Conservation (phyloP, 202 grass and related monocot genomes). For the Elaeis oleifera region DNA sequence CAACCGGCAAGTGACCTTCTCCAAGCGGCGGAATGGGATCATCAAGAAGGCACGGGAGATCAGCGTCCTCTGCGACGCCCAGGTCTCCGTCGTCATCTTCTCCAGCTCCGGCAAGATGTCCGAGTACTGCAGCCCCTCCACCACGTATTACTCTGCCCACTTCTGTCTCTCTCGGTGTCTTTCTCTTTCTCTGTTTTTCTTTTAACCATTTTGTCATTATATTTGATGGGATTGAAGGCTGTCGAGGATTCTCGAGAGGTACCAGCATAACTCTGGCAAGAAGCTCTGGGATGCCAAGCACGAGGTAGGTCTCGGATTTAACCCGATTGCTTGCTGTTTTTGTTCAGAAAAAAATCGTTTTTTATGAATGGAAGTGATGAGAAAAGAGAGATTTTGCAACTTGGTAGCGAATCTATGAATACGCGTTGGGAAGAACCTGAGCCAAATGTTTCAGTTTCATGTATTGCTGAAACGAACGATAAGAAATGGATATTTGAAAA, state of each 20-base stretch:
- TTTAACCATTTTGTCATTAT: neutral
- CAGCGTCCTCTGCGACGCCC: constrained; percentile 80
- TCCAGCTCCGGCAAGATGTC: constrained; percentile 89
- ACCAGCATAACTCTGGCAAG: constrained; percentile 69
- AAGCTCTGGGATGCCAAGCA: constrained; percentile 85
- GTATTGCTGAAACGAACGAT: too few species aligned
- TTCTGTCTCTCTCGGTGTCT: neutral
- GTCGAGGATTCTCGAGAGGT: constrained; percentile 79
- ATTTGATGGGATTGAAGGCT: constrained; percentile 31
- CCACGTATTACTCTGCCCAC: constrained; percentile 27
- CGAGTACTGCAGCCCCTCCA: constrained; percentile 69
- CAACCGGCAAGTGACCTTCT: constrained; percentile 86
- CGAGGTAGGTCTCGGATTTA: constrained; percentile 41
- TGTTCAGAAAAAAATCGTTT: neutral
- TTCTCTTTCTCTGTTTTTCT: neutral
- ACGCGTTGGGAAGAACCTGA: too few species aligned
- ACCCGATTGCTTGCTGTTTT: too few species aligned
- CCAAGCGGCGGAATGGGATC: constrained; percentile 75
- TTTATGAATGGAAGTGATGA: neutral
- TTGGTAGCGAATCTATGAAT: too few species aligned
- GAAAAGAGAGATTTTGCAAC: too few species aligned
- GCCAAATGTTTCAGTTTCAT: too few species aligned
- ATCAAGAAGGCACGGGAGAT: constrained; percentile 96
- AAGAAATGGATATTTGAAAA: too few species aligned
- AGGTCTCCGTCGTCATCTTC: constrained; percentile 90